Conservation (phyloP, 2,329 filamentous ascomycete species). For the Nothophoma quercina region DNA sequence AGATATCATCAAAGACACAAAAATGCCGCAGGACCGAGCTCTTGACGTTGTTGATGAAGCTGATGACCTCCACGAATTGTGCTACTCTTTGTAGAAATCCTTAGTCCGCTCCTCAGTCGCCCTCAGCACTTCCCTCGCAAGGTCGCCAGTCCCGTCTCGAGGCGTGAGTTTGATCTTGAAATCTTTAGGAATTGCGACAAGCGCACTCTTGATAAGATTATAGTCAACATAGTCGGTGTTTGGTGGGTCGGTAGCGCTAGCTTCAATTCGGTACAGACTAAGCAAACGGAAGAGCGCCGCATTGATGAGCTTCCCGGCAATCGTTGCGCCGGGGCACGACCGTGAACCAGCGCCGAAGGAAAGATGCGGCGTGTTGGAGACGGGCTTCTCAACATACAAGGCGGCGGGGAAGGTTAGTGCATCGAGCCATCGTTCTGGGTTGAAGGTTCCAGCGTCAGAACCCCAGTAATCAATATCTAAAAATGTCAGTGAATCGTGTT, state of each 20-base stretch:
- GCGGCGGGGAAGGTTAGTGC: neutral
- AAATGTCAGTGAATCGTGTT: neutral
- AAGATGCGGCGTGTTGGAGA: constrained; percentile 28
- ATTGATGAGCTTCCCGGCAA: constrained; percentile 61
- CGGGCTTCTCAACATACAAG: neutral
- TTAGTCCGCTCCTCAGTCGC: constrained; percentile 56
- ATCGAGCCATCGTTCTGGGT: neutral
- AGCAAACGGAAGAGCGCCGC: constrained; percentile 59
- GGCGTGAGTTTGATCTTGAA: constrained; percentile 66
- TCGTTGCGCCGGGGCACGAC: constrained; percentile 61
- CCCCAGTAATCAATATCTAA: neutral
- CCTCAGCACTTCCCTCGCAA: constrained; percentile 52
- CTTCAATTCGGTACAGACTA: constrained; percentile 59
- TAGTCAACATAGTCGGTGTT: constrained; percentile 70
- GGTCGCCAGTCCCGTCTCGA: constrained; percentile 49
- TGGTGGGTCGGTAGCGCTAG: constrained; percentile 59
- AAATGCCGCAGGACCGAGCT: neutral
- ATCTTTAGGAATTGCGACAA: constrained; percentile 66
- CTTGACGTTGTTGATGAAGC: neutral
- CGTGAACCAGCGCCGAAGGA: constrained; percentile 62
- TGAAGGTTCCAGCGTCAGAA: neutral
- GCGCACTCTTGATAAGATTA: constrained; percentile 65
- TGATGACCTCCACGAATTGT: neutral
- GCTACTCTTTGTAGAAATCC: neutral
- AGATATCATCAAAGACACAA: neutral